A percentile compares a stretch with the other conserved stretches of the same genome.
Evolutionary conservation across 164 flowering plant genomes (phyloP).

Genomic region (Brasenia schreberi): DNA sequence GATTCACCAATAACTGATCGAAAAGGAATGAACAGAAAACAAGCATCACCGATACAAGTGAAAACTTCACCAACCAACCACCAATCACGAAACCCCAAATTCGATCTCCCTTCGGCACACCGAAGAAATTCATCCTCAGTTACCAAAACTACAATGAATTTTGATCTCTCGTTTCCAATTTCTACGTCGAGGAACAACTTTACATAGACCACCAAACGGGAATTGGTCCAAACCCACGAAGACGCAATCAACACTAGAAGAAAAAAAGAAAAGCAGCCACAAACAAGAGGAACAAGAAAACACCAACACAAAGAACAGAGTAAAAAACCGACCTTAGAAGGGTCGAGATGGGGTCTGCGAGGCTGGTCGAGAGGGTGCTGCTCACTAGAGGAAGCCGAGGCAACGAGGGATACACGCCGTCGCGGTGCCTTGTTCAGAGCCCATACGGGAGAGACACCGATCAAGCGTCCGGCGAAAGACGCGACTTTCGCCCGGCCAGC

Average conservation of each 20-base stretch:
- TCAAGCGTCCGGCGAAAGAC: not conserved
- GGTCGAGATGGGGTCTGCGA: not conserved
- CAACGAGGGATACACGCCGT: not conserved
- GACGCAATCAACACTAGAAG: not conserved
- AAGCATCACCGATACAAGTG: too few relatives aligned
- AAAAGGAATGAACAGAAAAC: too few relatives aligned
- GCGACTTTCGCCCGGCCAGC: not conserved
- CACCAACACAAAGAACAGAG: not conserved
- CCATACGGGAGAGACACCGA: not conserved
- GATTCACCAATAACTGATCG: too few relatives aligned
- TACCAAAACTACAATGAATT: too few relatives aligned
- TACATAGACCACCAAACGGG: not conserved
- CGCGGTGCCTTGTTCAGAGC: not conserved
- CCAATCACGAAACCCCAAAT: too few relatives aligned
- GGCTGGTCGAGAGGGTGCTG: not conserved
- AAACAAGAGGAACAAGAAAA: not conserved
- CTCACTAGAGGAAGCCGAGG: not conserved
- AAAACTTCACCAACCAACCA: too few relatives aligned
- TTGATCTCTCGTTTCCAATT: too few relatives aligned
- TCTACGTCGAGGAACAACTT: not conserved
- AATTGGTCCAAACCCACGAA: not conserved
- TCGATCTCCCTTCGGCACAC: too few relatives aligned
- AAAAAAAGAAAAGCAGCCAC: not conserved
- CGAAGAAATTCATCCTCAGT: too few relatives aligned
- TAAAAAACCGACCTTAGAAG: not conserved